A percentile compares a stretch with the other conserved stretches of the same genome.
These are phyloP conservation scores for Oryza nivara DNA, from an alignment of 176 grass and related monocot genomes.

Conservation along the genomic window DNA sequence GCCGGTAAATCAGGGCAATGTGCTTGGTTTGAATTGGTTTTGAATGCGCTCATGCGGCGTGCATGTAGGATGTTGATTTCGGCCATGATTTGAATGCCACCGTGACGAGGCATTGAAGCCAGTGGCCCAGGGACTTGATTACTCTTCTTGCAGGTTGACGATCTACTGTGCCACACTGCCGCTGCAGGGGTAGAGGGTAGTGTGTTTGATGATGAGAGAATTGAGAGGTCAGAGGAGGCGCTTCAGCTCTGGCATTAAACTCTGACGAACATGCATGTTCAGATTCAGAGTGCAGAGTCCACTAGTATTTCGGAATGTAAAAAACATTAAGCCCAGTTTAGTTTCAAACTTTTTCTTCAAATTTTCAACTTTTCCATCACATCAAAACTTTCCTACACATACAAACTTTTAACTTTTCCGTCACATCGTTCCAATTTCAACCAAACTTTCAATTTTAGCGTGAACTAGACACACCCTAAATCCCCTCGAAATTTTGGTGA, in stretches of 20 bases:
- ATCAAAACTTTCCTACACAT: too few species aligned
- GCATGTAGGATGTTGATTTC: background rate
- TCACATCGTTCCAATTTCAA: too few species aligned
- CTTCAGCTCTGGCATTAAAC: slow-evolving; percentile 29
- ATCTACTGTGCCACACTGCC: background rate
- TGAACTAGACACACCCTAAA: too few species aligned
- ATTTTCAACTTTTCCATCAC: too few species aligned
- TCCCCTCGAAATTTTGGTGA: too few species aligned
- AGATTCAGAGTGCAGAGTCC: background rate
- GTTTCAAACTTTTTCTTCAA: too few species aligned
- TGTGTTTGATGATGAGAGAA: background rate
- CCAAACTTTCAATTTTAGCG: too few species aligned
- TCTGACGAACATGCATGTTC: too few species aligned
- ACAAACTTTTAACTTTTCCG: too few species aligned
- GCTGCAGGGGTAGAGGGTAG: background rate
- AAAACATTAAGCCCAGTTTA: too few species aligned
- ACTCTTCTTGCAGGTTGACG: background rate
- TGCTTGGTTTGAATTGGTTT: background rate
- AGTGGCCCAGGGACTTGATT: slow-evolving; percentile 6
- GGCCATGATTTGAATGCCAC: background rate
- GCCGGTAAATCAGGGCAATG: background rate
- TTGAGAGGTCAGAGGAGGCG: background rate
- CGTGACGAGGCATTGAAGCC: background rate
- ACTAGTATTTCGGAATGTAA: background rate
- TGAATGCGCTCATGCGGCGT: background rate